Conservation (phyloP, 108 stramenopile species). For the Schizochytrium sp. region DNA sequence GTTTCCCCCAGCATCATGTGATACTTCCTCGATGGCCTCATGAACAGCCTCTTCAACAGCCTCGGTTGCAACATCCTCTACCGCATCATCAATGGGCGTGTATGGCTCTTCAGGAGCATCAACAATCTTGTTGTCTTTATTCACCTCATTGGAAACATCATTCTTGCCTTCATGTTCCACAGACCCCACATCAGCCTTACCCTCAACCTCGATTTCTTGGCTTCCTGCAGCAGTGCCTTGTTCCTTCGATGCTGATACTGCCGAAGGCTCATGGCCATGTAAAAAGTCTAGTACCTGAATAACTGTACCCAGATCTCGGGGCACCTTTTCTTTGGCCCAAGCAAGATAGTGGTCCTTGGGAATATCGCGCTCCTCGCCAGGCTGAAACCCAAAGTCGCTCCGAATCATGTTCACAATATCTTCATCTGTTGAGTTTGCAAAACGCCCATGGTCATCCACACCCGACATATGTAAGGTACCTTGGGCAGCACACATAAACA, state of each 20-base stretch:
- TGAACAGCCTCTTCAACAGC: not conserved
- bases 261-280: not conserved
- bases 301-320: not conserved
- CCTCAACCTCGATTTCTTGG: not conserved
- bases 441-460: not conserved
- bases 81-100: not conserved
- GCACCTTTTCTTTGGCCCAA: constrained; percentile 56
- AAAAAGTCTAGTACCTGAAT: not conserved
- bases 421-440: constrained; percentile 4
- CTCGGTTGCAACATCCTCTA: not conserved
- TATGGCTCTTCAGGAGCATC: not conserved
- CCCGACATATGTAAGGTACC: not conserved
- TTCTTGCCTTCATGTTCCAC: not conserved
- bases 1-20: not conserved
- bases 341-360: constrained; percentile 58
- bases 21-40: not conserved
- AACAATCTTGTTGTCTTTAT: not conserved
- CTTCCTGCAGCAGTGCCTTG: not conserved
- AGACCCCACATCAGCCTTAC: constrained; percentile 2
- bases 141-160: not conserved
- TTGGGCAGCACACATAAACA: constrained; percentile 51
- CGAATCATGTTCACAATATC: constrained; percentile 4
- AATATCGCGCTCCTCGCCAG: constrained; percentile 42
- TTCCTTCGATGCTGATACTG: not conserved
- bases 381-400: constrained; percentile 27